Evolutionary conservation across 176 grass and related monocot species (phyloP).

Genomic region (Bolboschoenus planiculmis): DNA sequence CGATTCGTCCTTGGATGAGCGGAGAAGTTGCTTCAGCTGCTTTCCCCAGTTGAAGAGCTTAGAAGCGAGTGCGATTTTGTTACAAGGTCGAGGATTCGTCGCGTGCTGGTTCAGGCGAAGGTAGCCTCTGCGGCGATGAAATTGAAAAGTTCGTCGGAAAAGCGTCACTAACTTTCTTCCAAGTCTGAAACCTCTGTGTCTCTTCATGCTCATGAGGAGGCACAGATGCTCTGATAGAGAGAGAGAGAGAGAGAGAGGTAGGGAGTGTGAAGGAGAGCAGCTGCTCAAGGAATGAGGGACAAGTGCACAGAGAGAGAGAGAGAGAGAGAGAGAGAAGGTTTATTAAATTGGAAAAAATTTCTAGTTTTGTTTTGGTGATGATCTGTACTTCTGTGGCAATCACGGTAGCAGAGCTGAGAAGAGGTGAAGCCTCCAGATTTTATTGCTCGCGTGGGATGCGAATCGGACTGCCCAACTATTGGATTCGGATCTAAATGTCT

Average conservation of each 20-base stretch:
- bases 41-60: constrained; percentile 11
- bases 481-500: constrained; percentile 6
- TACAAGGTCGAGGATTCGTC: constrained; percentile 14
- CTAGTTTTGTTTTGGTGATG: background rate
- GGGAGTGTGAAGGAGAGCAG: background rate
- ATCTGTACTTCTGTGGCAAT: constrained; percentile 6
- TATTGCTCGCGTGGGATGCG: background rate
- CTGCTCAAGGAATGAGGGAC: background rate
- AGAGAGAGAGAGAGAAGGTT: background rate
- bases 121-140: constrained; percentile 18
- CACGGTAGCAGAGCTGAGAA: background rate
- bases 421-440: constrained; percentile 7
- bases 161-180: constrained; percentile 56
- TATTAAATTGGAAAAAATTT: constrained; percentile 5
- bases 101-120: constrained; percentile 20
- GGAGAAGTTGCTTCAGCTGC: constrained; percentile 25
- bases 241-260: background rate
- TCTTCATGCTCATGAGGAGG: constrained; percentile 31
- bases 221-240: background rate
- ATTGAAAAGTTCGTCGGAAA: constrained; percentile 36
- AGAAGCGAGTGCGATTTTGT: background rate
- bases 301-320: background rate
- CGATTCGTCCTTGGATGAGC: constrained; percentile 14
- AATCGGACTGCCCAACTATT: background rate
- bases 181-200: constrained; percentile 54